These are phyloP conservation scores for Uronychia binucleata DNA, from an alignment of 73 alveolate species.

Conservation along the genomic window DNA sequence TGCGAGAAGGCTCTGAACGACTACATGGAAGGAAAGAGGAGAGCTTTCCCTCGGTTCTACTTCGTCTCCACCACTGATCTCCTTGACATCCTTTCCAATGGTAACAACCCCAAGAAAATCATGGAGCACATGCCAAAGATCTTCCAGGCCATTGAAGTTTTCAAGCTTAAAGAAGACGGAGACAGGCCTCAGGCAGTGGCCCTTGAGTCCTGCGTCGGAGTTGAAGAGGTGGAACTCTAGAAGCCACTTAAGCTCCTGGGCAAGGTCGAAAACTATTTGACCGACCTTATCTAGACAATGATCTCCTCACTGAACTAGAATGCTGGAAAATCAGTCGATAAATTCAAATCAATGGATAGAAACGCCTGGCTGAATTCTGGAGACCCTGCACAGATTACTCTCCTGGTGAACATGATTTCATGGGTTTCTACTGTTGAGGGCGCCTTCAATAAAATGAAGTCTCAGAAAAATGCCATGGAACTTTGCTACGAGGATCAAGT, in stretches of 20 bases:
- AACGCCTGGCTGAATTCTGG: constrained; percentile 88
- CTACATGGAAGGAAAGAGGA: constrained; percentile 99
- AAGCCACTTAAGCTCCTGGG: constrained; percentile 95
- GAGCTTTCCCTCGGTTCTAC: constrained; percentile 99
- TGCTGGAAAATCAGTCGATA: constrained; percentile 85
- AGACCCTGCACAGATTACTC: constrained; percentile 97
- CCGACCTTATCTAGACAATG: constrained; percentile 96
- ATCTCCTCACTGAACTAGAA: constrained; percentile 85
- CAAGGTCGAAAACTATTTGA: constrained; percentile 96
- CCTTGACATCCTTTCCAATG: constrained; percentile 99
- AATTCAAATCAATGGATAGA: constrained; percentile 77
- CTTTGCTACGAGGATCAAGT: constrained; percentile 80
- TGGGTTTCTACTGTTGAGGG: constrained; percentile 93
- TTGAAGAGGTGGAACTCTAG: constrained; percentile 95
- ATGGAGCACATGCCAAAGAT: constrained; percentile 97
- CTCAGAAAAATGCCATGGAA: constrained; percentile 81
- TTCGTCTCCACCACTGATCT: constrained; percentile 99
- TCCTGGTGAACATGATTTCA: constrained; percentile 87
- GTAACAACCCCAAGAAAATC: constrained; percentile 96
- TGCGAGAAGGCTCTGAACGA: constrained; percentile 99
- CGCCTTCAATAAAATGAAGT: constrained; percentile 68
- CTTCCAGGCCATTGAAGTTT: constrained; percentile 97
- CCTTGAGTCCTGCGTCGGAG: constrained; percentile 99
- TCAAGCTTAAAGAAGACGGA: constrained; percentile 73
- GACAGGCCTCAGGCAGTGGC: constrained; percentile 98